These are phyloP conservation scores for Ciborinia camelliae DNA, from an alignment of 2,329 filamentous ascomycete species.

Conservation along the genomic window DNA sequence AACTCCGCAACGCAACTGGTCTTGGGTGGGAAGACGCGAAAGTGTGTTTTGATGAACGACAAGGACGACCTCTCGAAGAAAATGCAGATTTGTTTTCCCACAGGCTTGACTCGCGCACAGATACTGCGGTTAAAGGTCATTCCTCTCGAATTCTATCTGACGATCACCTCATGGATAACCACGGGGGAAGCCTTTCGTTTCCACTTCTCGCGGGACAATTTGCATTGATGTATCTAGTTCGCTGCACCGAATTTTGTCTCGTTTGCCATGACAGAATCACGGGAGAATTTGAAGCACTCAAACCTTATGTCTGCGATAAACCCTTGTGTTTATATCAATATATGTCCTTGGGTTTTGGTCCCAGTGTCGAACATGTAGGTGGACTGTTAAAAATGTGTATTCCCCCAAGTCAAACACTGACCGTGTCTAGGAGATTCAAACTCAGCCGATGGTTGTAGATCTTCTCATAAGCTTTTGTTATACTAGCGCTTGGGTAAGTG, in stretches of 20 bases:
- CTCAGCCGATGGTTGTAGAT: constrained; percentile 79
- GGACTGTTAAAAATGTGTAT: neutral
- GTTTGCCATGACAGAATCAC: constrained; percentile 72
- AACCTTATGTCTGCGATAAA: constrained; percentile 75
- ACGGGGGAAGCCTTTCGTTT: constrained; percentile 44
- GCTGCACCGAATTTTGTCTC: constrained; percentile 83
- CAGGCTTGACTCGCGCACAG: constrained; percentile 16
- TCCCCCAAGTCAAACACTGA: neutral
- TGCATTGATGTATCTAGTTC: constrained; percentile 69
- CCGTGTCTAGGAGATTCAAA: constrained; percentile 60
- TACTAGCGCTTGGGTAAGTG: constrained; percentile 33
- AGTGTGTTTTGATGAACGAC: constrained; percentile 30
- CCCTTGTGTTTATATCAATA: constrained; percentile 83
- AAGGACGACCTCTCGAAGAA: constrained; percentile 28
- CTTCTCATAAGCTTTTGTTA: constrained; percentile 82
- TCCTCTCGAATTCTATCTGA: constrained; percentile 31
- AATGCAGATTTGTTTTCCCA: constrained; percentile 20
- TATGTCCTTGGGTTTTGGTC: constrained; percentile 79
- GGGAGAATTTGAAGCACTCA: constrained; percentile 64
- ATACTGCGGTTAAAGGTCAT: constrained; percentile 16
- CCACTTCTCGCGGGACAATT: constrained; percentile 68
- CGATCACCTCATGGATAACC: constrained; percentile 36
- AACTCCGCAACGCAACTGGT: constrained; percentile 50
- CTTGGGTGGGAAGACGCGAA: constrained; percentile 67
- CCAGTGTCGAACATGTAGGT: constrained; percentile 67